Evolutionary conservation across 345 rosid species (phyloP).

Genomic region (Dovyalis caffra): DNA sequence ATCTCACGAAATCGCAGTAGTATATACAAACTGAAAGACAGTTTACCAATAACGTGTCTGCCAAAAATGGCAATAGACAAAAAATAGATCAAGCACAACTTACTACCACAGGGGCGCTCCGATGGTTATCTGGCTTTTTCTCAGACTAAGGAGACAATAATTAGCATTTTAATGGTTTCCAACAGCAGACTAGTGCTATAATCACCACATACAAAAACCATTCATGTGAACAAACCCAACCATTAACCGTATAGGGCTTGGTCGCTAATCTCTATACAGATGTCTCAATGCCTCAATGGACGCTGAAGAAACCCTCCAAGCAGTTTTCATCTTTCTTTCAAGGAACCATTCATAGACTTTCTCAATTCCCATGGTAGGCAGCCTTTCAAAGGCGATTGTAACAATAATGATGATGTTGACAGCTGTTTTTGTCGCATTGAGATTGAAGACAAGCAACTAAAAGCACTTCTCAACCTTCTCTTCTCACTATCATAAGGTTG

Average conservation of each 20-base stretch:
- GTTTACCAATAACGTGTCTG: background rate
- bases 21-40: conserved; percentile 6
- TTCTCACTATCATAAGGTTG: conserved; percentile 67
- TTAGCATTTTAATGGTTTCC: conserved; percentile 1
- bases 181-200: background rate
- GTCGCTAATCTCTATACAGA: background rate
- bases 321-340: conserved; percentile 63
- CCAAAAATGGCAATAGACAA: background rate
- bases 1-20: background rate
- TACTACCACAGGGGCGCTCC: background rate
- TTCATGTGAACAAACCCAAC: background rate
- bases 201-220: conserved; percentile 10
- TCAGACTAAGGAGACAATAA: background rate
- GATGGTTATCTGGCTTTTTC: background rate
- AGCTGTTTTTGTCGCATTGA: conserved; percentile 83
- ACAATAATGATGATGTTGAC: conserved; percentile 59
- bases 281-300: conserved; percentile 1
- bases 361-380: conserved; percentile 21
- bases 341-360: conserved; percentile 53
- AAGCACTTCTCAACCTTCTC: conserved; percentile 56
- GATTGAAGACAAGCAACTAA: conserved; percentile 77
- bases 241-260: background rate
- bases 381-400: conserved; percentile 24
- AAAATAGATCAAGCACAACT: background rate
- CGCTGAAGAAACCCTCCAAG: background rate